Evolutionary conservation across 2,329 filamentous ascomycete genomes (phyloP).

Genomic region (Nemania sp.): DNA sequence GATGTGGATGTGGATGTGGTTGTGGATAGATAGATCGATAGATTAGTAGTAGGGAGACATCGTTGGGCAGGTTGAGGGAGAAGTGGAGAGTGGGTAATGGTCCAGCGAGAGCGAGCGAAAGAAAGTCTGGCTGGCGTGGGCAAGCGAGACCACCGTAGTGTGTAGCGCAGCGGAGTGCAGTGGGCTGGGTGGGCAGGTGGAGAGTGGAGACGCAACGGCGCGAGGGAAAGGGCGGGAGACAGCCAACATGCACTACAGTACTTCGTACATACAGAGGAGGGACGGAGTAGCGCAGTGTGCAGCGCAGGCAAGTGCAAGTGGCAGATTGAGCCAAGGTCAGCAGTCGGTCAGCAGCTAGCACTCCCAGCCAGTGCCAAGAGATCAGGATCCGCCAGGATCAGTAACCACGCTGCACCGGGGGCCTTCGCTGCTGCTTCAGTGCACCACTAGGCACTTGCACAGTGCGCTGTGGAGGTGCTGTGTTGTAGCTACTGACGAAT

Average conservation of each 20-base stretch:
- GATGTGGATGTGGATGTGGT: conserved; percentile 18
- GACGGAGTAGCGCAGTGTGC: too few species aligned
- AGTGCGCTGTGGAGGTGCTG: too few species aligned
- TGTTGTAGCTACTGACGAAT: too few species aligned
- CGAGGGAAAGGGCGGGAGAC: conserved; percentile 33
- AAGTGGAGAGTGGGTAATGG: background rate
- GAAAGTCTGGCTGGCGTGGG: too few species aligned
- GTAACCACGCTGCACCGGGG: conserved; percentile 9
- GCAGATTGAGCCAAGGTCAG: too few species aligned
- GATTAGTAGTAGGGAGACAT: too few species aligned
- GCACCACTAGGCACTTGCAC: background rate
- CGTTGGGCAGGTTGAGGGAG: background rate
- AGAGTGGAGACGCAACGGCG: conserved; percentile 25
- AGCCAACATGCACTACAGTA: background rate
- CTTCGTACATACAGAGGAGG: too few species aligned
- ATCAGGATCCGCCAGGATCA: conserved; percentile 23
- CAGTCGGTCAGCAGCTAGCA: conserved; percentile 25
- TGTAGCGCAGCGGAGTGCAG: too few species aligned
- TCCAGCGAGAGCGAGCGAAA: background rate
- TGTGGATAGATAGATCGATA: background rate
- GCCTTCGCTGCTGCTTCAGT: background rate
- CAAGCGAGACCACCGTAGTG: too few species aligned
- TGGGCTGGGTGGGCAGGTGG: too few species aligned
- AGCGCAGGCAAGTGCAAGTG: too few species aligned
- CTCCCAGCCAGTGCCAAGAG: conserved; percentile 9